A percentile compares a stretch with the other conserved stretches of the same genome.
Evolutionary conservation across 2,329 filamentous ascomycete species (phyloP).

Genomic region (Cordyceps tenuipes): DNA sequence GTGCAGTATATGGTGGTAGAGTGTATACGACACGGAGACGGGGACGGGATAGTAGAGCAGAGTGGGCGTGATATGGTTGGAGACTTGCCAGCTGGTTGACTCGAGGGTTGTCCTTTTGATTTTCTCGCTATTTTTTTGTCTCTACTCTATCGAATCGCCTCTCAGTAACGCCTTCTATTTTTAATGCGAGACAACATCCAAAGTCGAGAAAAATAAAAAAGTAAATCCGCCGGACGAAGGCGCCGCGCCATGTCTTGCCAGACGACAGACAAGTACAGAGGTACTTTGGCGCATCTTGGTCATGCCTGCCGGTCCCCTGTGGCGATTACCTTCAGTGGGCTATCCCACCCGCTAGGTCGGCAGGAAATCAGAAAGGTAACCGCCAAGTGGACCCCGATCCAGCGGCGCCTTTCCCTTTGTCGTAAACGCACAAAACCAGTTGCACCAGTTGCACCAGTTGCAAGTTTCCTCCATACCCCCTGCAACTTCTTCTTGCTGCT

Average conservation of each 20-base stretch:
- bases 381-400: conserved; percentile 3
- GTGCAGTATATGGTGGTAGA: not conserved
- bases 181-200: not conserved
- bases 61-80: not conserved
- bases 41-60: not conserved
- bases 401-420: not conserved
- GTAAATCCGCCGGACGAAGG: not conserved
- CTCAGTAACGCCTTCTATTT: not conserved
- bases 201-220: not conserved
- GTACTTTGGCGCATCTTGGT: too few species aligned
- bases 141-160: not conserved
- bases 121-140: not conserved
- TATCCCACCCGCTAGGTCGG: not conserved
- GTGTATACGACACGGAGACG: not conserved
- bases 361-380: not conserved
- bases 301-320: too few species aligned
- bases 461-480: not conserved
- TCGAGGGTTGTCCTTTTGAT: not conserved
- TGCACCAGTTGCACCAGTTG: not conserved
- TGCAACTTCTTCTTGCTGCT: not conserved
- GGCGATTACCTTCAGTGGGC: not conserved
- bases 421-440: conserved; percentile 1
- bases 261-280: too few species aligned
- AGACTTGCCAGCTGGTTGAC: not conserved
- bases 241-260: not conserved